Evolutionary conservation across 306 rosid species (phyloP).

Genomic region (Cicer pinnatifidum): DNA sequence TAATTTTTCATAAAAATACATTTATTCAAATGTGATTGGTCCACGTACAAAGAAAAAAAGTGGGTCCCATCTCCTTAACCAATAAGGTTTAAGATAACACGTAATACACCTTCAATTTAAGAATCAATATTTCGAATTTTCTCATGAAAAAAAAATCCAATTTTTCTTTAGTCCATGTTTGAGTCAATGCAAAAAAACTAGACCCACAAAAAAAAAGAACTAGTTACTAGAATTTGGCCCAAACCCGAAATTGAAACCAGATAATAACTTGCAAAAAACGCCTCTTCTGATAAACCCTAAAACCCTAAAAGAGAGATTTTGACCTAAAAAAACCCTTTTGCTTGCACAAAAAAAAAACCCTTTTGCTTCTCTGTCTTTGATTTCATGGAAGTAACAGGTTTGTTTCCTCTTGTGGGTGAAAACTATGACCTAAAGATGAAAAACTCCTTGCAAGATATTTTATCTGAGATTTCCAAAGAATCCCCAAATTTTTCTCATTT

Average conservation of each 20-base stretch:
- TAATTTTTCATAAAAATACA: constrained; percentile 6
- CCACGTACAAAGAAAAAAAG: background rate
- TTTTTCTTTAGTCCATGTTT: constrained; percentile 3
- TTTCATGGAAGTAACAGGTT: constrained; percentile 40
- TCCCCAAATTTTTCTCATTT: constrained; percentile 43
- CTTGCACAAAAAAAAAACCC: constrained; percentile 41
- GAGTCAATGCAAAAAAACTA: constrained; percentile 29
- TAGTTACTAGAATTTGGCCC: background rate
- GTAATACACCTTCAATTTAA: constrained; percentile 29
- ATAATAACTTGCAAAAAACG: constrained; percentile 13
- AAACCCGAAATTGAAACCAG: background rate
- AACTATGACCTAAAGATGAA: constrained; percentile 53
- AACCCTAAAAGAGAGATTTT: background rate
- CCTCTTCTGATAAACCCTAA: constrained; percentile 47
- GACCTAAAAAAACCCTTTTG: constrained; percentile 25
- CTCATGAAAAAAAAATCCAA: background rate
- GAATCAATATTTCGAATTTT: constrained; percentile 10
- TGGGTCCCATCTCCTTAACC: constrained; percentile 53
- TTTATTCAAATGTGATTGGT: constrained; percentile 56
- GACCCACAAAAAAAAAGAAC: background rate
- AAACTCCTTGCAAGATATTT: constrained; percentile 56
- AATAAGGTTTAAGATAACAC: constrained; percentile 60
- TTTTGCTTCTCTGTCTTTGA: constrained; percentile 38
- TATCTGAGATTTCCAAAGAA: constrained; percentile 51
- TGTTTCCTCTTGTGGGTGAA: constrained; percentile 47